A percentile compares a stretch with the other conserved stretches of the same genome.
These are phyloP conservation scores for Aciculosporium take DNA, from an alignment of 2,329 filamentous ascomycete species.

Conservation along the genomic window DNA sequence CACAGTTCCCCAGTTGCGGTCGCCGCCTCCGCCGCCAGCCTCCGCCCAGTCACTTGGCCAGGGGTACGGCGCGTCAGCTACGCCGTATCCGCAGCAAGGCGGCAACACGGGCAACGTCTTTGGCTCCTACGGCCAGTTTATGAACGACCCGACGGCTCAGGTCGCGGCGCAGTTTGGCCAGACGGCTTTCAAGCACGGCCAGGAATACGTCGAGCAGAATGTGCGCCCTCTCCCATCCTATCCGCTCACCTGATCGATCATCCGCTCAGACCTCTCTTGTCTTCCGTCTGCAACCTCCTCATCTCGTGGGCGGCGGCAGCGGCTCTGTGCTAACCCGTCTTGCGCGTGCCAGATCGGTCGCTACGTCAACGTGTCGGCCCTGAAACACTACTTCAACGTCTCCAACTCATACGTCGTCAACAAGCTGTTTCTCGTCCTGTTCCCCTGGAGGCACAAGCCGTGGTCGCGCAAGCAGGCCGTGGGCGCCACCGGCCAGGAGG, in stretches of 20 bases:
- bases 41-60: slow-evolving; percentile 53
- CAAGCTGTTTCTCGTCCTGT: slow-evolving; percentile 86
- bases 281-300: too few relatives aligned
- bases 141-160: slow-evolving; percentile 89
- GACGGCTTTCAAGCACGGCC: slow-evolving; percentile 78
- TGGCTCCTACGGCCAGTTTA: slow-evolving; percentile 76
- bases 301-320: too few relatives aligned
- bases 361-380: slow-evolving; percentile 80
- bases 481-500: slow-evolving; percentile 53
- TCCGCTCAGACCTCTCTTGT: not conserved
- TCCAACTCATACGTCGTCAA: slow-evolving; percentile 92
- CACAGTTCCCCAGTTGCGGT: slow-evolving; percentile 90
- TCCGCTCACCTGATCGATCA: too few relatives aligned
- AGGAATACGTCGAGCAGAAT: slow-evolving; percentile 92
- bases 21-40: slow-evolving; percentile 67
- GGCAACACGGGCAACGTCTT: slow-evolving; percentile 40
- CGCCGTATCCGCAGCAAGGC: slow-evolving; percentile 58
- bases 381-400: slow-evolving; percentile 99
- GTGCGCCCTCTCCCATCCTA: slow-evolving; percentile 36
- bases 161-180: slow-evolving; percentile 91
- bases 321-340: slow-evolving; percentile 7
- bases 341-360: slow-evolving; percentile 32
- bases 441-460: slow-evolving; percentile 93
- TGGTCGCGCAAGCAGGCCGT: slow-evolving; percentile 85
- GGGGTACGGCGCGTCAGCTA: slow-evolving; percentile 43